A percentile compares a stretch with the other conserved stretches of the same genome.
Evolutionary conservation across 2,329 filamentous ascomycete genomes (phyloP).

Genomic region (Ascochyta viciae-villosae): DNA sequence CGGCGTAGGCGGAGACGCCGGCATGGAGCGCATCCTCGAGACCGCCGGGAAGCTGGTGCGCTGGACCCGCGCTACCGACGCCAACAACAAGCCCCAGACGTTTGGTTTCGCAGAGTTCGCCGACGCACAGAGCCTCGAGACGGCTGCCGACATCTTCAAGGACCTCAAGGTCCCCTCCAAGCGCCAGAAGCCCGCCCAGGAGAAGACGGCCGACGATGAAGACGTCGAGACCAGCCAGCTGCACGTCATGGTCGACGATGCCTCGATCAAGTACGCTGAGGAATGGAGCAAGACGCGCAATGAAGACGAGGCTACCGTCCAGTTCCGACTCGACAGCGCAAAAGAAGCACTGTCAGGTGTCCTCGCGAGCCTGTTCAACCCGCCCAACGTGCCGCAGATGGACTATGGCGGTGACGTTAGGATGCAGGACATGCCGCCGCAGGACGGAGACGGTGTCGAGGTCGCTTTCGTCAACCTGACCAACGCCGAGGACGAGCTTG

Average conservation of each 20-base stretch:
- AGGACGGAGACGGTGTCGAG: constrained; percentile 71
- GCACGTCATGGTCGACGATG: constrained; percentile 77
- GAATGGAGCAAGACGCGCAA: constrained; percentile 73
- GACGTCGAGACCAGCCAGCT: constrained; percentile 72
- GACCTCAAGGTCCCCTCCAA: constrained; percentile 83
- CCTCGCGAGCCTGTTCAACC: constrained; percentile 76
- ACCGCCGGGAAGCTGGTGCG: constrained; percentile 80
- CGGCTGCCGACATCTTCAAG: constrained; percentile 82
- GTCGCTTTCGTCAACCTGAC: constrained; percentile 86
- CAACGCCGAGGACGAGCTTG: constrained; percentile 82
- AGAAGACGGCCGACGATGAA: constrained; percentile 51
- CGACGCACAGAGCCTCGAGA: constrained; percentile 84
- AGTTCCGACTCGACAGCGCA: constrained; percentile 74
- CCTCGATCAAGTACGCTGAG: constrained; percentile 83
- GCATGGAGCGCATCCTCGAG: constrained; percentile 77
- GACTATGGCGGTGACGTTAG: constrained; percentile 72
- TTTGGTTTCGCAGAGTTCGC: constrained; percentile 98
- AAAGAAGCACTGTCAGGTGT: constrained; percentile 71
- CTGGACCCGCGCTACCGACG: constrained; percentile 81
- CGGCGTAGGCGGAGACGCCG: constrained; percentile 76
- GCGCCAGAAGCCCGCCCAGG: constrained; percentile 66
- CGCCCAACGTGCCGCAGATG: constrained; percentile 48
- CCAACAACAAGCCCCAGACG: constrained; percentile 80
- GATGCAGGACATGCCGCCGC: constrained; percentile 68
- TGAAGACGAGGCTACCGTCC: constrained; percentile 67